These are phyloP conservation scores for Xylaria curta DNA, from an alignment of 495 filamentous ascomycete genomes.

Conservation along the genomic window DNA sequence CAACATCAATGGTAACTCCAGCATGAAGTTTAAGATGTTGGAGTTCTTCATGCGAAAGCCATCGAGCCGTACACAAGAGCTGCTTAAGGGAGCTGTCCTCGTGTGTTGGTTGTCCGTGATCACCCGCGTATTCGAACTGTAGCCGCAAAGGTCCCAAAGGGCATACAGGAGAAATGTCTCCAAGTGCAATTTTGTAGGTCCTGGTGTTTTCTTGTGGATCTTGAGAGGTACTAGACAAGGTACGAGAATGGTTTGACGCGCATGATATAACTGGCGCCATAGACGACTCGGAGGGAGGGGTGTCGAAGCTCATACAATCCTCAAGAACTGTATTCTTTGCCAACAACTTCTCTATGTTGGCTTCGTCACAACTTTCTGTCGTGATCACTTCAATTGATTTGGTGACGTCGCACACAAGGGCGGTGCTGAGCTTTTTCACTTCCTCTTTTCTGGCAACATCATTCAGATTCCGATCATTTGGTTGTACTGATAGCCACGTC, in stretches of 20 bases:
- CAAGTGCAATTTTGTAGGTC: background rate
- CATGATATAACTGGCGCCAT: background rate
- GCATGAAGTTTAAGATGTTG: background rate
- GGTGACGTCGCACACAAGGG: background rate
- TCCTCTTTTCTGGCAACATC: background rate
- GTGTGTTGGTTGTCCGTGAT: background rate
- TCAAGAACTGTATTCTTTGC: background rate
- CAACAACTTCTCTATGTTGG: background rate
- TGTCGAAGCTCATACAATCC: background rate
- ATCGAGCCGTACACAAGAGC: constrained; percentile 8
- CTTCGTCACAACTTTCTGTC: background rate
- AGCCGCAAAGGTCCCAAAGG: constrained; percentile 29
- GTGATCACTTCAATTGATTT: background rate
- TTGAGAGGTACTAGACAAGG: background rate
- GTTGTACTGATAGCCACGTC: constrained; percentile 28
- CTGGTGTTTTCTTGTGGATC: background rate
- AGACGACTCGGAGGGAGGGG: background rate
- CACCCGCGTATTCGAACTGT: constrained; percentile 38
- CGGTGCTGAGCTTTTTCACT: background rate
- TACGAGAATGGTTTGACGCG: background rate
- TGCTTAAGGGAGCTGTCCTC: background rate
- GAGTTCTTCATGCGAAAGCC: background rate
- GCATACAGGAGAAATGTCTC: background rate
- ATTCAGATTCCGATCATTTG: constrained; percentile 11
- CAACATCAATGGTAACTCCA: background rate